Base-by-base conservation (phyloP, 768 basidiomycete species). In the Boletus insuetus region DNA sequence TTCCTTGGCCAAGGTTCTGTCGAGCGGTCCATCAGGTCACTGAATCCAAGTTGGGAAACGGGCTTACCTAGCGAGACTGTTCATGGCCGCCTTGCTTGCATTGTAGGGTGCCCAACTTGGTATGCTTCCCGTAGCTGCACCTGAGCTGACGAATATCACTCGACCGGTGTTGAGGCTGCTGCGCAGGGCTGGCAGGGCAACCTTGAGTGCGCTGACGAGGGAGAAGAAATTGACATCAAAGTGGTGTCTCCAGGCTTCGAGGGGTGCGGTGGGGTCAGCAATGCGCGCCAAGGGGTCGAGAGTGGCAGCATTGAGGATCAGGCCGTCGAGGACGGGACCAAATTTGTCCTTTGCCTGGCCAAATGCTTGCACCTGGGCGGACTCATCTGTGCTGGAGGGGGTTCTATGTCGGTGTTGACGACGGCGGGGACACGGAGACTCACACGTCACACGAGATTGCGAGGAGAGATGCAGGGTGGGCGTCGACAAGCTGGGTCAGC, bases 151-250 rank as follows among this genome's bases (percentile, higher is more conserved):
- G 58, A 96, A 86, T 26, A 97, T 78, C 46, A 96, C 77, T 51
- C 79, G 78, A 1, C 89, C 91, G 20, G 82, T 81, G 8, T 70
- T 55, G 8, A 77, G 56, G 50, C 83, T 84, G 62, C 77, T 73
- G 38, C 87, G 85, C 56, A 98, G 75, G 55, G 82, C 75, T 6
- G 93, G 91, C 4, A 94, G 73, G 14, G 85, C 74, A 12, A 79
- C 77, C 60, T 86, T 80, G 32, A 94, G 63, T 22, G 89, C 81
- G 34, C 83, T 80, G 43, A 96, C 74, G 19, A 91, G 77, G 2
- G 93, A 91, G 74, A 93, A 91, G 71, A 96, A 87, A 71, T 95
- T 96, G 72, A 91, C 77, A 61, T 94, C 87, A 66, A 96, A 92
- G 64, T 85, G 80, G 22, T 68, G 63, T 65, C 82, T 86, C 91